phyloP scores from a whole-genome alignment of 2,329 filamentous ascomycete genomes.

The Epichloe amarillans region DNA sequence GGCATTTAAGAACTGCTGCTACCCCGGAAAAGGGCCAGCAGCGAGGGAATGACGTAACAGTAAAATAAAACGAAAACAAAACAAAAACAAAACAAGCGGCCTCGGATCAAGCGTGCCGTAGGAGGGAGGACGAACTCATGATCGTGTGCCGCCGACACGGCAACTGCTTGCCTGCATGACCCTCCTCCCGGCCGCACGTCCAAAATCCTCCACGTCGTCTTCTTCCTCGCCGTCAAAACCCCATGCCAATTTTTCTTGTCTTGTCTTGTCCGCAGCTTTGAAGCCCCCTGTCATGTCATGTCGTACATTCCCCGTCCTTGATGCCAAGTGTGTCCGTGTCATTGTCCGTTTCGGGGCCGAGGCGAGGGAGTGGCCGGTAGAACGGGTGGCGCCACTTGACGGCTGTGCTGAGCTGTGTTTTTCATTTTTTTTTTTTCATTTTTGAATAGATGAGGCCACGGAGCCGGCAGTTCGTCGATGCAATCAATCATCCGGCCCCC shows the following conservation, averaged over 20 bases:
- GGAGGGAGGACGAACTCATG: not conserved
- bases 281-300: not conserved
- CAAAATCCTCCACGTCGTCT: not conserved
- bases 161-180: not conserved
- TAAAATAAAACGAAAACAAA: not conserved
- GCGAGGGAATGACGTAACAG: not conserved
- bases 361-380: not conserved
- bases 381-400: not conserved
- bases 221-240: not conserved
- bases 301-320: not conserved
- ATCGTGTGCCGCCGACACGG: not conserved
- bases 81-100: not conserved
- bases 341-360: not conserved
- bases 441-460: too few relatives aligned
- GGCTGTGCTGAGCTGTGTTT: too few relatives aligned
- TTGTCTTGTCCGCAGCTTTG: too few relatives aligned
- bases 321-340: not conserved
- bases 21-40: not conserved
- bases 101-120: not conserved
- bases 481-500: too few relatives aligned
- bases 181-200: not conserved
- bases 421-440: too few relatives aligned
- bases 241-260: too few relatives aligned
- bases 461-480: too few relatives aligned
- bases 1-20: not conserved